Conservation (phyloP, 2,329 filamentous ascomycete species). For the Fusarium acutatum region DNA sequence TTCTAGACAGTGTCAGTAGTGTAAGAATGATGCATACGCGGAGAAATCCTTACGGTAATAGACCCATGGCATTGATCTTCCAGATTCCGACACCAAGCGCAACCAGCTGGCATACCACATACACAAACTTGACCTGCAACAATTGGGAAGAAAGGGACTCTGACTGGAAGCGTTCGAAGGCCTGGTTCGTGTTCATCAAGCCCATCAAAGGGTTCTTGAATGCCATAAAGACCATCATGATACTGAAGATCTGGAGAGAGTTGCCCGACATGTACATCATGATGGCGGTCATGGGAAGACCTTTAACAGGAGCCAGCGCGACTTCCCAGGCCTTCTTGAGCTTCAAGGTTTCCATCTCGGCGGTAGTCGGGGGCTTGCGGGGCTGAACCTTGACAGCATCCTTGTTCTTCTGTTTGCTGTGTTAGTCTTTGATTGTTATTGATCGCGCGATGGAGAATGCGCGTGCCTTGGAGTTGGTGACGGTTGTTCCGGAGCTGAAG, state of each 20-base stretch:
- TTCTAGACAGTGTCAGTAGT: slow-evolving; percentile 61
- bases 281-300: slow-evolving; percentile 96
- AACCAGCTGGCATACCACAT: slow-evolving; percentile 85
- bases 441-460: neutral
- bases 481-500: slow-evolving; percentile 67
- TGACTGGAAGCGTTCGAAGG: slow-evolving; percentile 92
- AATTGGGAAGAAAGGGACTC: slow-evolving; percentile 78
- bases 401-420: slow-evolving; percentile 55
- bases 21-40: too few relatives aligned
- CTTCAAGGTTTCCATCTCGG: slow-evolving; percentile 95
- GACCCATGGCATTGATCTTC: slow-evolving; percentile 97
- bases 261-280: slow-evolving; percentile 99
- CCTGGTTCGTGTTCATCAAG: slow-evolving; percentile 80
- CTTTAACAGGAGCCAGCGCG: slow-evolving; percentile 90
- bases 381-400: slow-evolving; percentile 59
- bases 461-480: slow-evolving; percentile 63
- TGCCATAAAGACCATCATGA: slow-evolving; percentile 99
- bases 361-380: slow-evolving; percentile 74
- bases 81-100: slow-evolving; percentile 88
- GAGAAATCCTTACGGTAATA: slow-evolving; percentile 78
- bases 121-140: slow-evolving; percentile 85
- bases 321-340: slow-evolving; percentile 99
- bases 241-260: slow-evolving; percentile 97
- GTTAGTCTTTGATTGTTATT: slow-evolving; percentile 6
- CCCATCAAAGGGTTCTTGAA: slow-evolving; percentile 96